Base-by-base conservation (phyloP, 352 stramenopile species). In the Porosira glacialis region DNA sequence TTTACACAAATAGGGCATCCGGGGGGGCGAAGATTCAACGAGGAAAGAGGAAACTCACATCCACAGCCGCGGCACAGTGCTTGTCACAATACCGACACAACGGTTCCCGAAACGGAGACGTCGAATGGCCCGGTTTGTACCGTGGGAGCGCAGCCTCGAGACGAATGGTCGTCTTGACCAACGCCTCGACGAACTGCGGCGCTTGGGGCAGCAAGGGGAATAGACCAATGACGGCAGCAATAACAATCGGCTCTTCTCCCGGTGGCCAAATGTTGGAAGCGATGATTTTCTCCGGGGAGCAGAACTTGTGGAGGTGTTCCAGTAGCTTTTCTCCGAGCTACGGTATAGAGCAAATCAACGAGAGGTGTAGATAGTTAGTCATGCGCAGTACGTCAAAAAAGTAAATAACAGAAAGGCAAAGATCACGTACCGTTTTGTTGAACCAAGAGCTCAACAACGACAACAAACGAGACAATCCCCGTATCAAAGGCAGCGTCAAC, bases 281-380 rank as follows among this genome's bases (percentile, higher is more conserved):
- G 53, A 79, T 83, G 38, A 92, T 87, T 19, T 70, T 76, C 27
- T 81, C 66, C 45, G 70, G 63, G 94, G 97, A 44, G 28, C 36
- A 4, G 17, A n/a, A 59, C 44, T 17, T 93, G 70, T 96, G 94
- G 11, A 98, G 71, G 68, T 98, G 95, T 60, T 98, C 95, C 0
- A 98, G 74, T 27, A 99, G 71, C 71, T 98, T 98, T 66, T 98
- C 95, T 3, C 95, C 96, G 0, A 99, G 81, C n/a, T n/a, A n/a
- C n/a, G n/a, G n/a, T n/a, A n/a, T n/a, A n/a, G n/a, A n/a, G n/a
- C n/a, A n/a, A n/a, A n/a, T n/a, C n/a, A n/a, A n/a, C n/a, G n/a
- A n/a, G n/a, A n/a, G n/a, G n/a, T n/a, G n/a, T n/a, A n/a, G n/a
- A n/a, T n/a, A n/a, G n/a, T n/a, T n/a, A n/a, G n/a, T n/a, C n/a